These are phyloP conservation scores for Hortiboletus flavorubellus DNA, from an alignment of 768 basidiomycete species.

Conservation along the genomic window DNA sequence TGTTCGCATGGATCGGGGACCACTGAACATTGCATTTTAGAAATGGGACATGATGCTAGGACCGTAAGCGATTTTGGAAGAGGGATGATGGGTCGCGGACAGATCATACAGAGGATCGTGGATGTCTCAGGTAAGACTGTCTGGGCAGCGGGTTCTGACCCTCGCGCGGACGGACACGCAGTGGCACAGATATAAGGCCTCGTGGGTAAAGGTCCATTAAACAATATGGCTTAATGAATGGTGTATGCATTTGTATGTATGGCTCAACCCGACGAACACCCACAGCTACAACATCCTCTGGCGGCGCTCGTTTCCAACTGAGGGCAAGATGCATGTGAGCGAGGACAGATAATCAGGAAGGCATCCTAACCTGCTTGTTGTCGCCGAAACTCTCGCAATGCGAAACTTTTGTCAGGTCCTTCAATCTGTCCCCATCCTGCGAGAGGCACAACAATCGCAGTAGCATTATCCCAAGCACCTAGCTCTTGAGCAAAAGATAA, in stretches of 20 bases:
- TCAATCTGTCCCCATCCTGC: constrained; percentile 84
- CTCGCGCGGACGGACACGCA: constrained; percentile 85
- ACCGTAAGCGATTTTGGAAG: constrained; percentile 57
- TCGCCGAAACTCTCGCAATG: constrained; percentile 76
- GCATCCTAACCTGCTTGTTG: constrained; percentile 52
- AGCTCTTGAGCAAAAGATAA: constrained; percentile 85
- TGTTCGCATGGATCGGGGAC: neutral
- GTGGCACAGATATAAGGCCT: constrained; percentile 67
- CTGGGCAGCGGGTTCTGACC: constrained; percentile 95
- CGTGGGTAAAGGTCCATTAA: neutral
- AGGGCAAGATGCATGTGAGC: constrained; percentile 3
- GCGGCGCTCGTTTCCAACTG: constrained; percentile 66
- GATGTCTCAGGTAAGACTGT: constrained; percentile 67
- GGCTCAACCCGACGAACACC: neutral
- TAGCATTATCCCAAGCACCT: constrained; percentile 83
- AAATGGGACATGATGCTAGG: constrained; percentile 87
- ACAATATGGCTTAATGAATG: constrained; percentile 2
- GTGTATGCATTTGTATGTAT: constrained; percentile 2
- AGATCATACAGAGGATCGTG: constrained; percentile 81
- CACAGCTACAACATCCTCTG: constrained; percentile 50
- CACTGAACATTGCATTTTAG: constrained; percentile 35
- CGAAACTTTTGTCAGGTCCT: constrained; percentile 80
- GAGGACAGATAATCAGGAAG: neutral
- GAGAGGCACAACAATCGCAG: constrained; percentile 86
- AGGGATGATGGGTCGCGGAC: constrained; percentile 75